Evolutionary conservation across 345 rosid genomes (phyloP).

Genomic region (Stellera chamaejasme): DNA sequence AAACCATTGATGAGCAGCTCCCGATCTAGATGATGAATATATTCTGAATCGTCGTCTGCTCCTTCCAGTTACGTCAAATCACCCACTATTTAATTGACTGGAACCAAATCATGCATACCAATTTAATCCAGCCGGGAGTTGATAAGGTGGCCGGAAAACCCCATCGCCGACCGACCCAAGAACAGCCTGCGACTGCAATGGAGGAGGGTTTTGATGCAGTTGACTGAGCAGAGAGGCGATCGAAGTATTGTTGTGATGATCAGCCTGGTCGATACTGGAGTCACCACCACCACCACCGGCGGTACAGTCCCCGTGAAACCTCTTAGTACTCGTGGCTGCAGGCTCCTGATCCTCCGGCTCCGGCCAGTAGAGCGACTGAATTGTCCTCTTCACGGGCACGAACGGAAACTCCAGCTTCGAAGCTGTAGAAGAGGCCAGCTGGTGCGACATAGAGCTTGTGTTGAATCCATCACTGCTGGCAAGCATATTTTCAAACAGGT

Average conservation of each 20-base stretch:
- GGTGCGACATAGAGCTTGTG: constrained; percentile 25
- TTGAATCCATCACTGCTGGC: constrained; percentile 17
- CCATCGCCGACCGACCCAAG: constrained; percentile 51
- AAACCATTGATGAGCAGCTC: constrained; percentile 5
- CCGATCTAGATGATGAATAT: constrained; percentile 1
- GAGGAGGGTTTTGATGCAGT: constrained; percentile 37
- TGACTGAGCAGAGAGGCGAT: constrained; percentile 42
- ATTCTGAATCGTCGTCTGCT: neutral
- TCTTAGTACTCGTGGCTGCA: constrained; percentile 40
- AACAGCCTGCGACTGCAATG: constrained; percentile 37
- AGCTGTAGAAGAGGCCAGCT: constrained; percentile 20
- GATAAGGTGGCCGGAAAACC: constrained; percentile 45
- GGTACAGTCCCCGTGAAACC: constrained; percentile 25
- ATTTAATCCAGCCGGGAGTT: constrained; percentile 49
- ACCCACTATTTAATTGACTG: constrained; percentile 1
- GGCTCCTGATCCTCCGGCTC: constrained; percentile 21
- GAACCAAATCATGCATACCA: constrained; percentile 52
- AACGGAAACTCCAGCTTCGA: constrained; percentile 36
- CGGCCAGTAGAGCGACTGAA: constrained; percentile 54
- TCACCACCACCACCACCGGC: constrained; percentile 7
- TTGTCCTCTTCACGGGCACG: constrained; percentile 51
- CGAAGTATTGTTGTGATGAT: constrained; percentile 30
- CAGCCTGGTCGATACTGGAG: constrained; percentile 18
- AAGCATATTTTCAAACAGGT: constrained; percentile 35
- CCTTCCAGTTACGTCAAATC: neutral